phyloP scores from a whole-genome alignment of 1,284 basidiomycete genomes.

The Austroboletus rostrupii region DNA sequence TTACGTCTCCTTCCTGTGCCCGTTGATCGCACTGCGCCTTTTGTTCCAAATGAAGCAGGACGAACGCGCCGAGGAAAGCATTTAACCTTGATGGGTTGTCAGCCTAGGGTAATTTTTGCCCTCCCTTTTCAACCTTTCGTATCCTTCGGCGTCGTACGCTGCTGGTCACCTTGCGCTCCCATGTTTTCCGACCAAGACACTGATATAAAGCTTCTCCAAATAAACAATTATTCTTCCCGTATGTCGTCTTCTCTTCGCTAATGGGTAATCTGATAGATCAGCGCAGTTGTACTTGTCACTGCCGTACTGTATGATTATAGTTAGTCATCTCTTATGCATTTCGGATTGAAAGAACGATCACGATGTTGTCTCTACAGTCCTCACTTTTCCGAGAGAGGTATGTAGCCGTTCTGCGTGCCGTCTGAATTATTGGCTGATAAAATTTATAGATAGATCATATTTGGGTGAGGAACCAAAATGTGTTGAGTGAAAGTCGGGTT shows the following conservation, averaged over 20 bases:
- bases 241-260: too few species aligned
- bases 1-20: too few species aligned
- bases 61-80: too few species aligned
- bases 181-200: not conserved
- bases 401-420: not conserved
- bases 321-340: not conserved
- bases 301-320: slow-evolving; percentile 15
- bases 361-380: not conserved
- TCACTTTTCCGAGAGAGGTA: slow-evolving; percentile 10
- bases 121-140: too few species aligned
- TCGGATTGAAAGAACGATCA: not conserved
- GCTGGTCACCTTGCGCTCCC: not conserved
- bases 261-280: not conserved
- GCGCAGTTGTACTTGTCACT: not conserved
- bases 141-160: not conserved
- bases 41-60: too few species aligned
- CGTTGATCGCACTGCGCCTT: too few species aligned
- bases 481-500: not conserved
- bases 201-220: not conserved
- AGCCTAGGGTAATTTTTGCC: not conserved
- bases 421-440: not conserved
- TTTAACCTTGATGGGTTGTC: not conserved
- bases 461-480: not conserved
- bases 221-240: not conserved
- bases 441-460: not conserved